Base-by-base conservation (phyloP, 768 basidiomycete genomes). In the Leccinellum luteum region DNA sequence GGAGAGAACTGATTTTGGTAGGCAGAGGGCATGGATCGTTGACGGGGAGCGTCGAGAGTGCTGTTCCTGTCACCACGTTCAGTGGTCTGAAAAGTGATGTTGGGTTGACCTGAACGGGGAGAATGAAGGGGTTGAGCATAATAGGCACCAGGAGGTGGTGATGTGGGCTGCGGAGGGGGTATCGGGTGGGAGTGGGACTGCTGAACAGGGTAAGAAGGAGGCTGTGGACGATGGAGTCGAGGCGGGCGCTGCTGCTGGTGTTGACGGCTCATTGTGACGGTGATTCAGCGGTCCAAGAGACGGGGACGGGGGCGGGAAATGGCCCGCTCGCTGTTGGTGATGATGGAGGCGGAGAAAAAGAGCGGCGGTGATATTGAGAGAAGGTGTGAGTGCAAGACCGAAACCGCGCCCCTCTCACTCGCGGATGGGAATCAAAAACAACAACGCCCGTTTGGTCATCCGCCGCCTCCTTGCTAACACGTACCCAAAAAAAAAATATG, bases 21-120 rank as follows among this genome's bases (percentile, higher is more conserved):
- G 8, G 80, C 70, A 35, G 75, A 75, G 52, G 74, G 74, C 55
- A 81, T 74, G 28, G 69, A 71, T 32, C 79, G 75, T 60, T 80
- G 79, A 14, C 82, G 81, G 21, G 77, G 73, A n/a, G 78, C 75
- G 67, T 87, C 87, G 32, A 89, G 74, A 13, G 79, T 73, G 7
- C 75, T 78, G 23, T 76, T 78, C 54, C 89, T 81, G 73, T 90
- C 89, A 49, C 89, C 89, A 66, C 80, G 81, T 69, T 92, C 90
- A 17, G 62, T 76, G 55, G 78, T 79, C 71, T 86, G 85, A 68
- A 92, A 92, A 34, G 86, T 86, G 25, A 92, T 85, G 62, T 77
- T 80, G 45, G 76, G 63, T 35, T 60, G 59, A 15, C n/a, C 50
- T 17, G 65, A 45, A 27, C 71, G 71, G 21, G 66, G 54, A 49